Conservation (phyloP, 805 yeast species). For the Ogataea siamensis region DNA sequence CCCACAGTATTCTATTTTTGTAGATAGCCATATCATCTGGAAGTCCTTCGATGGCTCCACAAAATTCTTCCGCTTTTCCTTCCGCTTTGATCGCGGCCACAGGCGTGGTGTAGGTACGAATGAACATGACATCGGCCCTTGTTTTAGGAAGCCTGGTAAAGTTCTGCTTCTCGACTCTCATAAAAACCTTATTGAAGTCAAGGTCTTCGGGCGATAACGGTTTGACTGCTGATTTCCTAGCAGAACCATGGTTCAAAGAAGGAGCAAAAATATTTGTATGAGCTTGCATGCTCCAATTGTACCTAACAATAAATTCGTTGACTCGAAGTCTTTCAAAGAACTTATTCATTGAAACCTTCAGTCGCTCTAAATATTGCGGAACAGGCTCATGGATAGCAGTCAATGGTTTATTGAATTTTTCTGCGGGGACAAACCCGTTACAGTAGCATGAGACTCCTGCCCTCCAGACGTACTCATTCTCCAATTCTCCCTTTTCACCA, state of each 20-base stretch:
- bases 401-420: constrained; percentile 50
- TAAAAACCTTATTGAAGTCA: constrained; percentile 47
- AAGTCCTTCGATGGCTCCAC: constrained; percentile 63
- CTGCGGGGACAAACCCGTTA: constrained; percentile 67
- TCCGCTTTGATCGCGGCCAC: constrained; percentile 45
- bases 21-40: constrained; percentile 58
- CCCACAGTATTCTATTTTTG: constrained; percentile 67
- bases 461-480: constrained; percentile 56
- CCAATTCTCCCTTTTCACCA: constrained; percentile 25
- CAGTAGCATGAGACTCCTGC: constrained; percentile 64
- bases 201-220: constrained; percentile 35
- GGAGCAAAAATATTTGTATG: constrained; percentile 51
- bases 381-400: constrained; percentile 68
- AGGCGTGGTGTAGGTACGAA: constrained; percentile 59
- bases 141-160: constrained; percentile 52
- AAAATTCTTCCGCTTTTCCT: constrained; percentile 45
- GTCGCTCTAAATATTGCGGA: constrained; percentile 58
- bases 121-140: constrained; percentile 46
- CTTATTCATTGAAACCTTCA: constrained; percentile 62
- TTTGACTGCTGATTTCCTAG: constrained; percentile 35
- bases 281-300: constrained; percentile 70
- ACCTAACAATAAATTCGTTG: constrained; percentile 56
- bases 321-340: constrained; percentile 58
- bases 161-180: constrained; percentile 60
- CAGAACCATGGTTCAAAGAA: constrained; percentile 39